Conservation (phyloP, 306 rosid genomes). For the Cicer judaicum region DNA sequence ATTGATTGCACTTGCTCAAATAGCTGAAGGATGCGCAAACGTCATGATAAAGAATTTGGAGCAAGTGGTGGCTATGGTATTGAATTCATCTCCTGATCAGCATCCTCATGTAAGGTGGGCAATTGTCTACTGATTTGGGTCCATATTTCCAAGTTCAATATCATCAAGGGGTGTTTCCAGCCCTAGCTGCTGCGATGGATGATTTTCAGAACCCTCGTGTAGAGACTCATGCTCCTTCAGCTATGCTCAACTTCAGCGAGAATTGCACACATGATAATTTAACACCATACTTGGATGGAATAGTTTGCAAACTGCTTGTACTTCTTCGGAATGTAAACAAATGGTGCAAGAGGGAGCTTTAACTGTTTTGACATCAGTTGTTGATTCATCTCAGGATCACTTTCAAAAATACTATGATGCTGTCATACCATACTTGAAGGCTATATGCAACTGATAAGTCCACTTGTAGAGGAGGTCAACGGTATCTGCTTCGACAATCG, state of each 20-base stretch:
- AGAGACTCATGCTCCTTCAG: slow-evolving; percentile 99
- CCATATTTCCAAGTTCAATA: slow-evolving; percentile 91
- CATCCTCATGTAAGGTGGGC: slow-evolving; percentile 99
- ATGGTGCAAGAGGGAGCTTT: no score
- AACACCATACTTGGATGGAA: slow-evolving; percentile 90
- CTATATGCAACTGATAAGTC: no score
- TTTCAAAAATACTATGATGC: no score
- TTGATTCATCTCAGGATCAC: no score
- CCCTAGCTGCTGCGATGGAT: slow-evolving; percentile 93
- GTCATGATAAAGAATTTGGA: slow-evolving; percentile 94
- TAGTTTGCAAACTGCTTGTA: slow-evolving; percentile 90
- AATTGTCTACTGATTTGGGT: slow-evolving; percentile 91
- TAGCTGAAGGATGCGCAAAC: no score
- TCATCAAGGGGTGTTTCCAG: slow-evolving; percentile 86
- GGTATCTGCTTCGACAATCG: no score
- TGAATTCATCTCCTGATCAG: slow-evolving; percentile 90
- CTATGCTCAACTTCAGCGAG: slow-evolving; percentile 98
- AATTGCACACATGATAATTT: slow-evolving; percentile 93
- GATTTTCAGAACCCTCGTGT: slow-evolving; percentile 97
- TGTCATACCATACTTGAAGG: no score
- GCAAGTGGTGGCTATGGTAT: slow-evolving; percentile 96
- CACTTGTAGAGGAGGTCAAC: no score
- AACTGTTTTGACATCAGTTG: no score
- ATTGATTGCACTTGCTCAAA: no score
- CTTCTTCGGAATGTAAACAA: no score